A percentile compares a stretch with the other conserved stretches of the same genome.
Evolutionary conservation across 2,329 filamentous ascomycete genomes (phyloP).

Genomic region (Ophiocordyceps camponoti-leonardi): DNA sequence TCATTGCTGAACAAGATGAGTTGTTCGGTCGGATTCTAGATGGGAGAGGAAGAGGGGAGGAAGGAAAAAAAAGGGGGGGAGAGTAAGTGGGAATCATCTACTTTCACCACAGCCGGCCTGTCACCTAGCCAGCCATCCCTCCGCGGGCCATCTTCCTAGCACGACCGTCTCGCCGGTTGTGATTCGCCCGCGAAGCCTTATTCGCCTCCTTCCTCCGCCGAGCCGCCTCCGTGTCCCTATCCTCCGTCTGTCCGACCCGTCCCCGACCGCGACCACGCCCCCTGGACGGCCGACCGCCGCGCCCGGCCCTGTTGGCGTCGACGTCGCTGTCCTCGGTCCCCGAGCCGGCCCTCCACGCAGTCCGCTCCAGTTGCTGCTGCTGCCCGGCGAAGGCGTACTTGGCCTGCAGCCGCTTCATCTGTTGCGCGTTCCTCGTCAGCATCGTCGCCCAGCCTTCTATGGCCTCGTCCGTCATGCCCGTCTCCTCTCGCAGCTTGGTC

Average conservation of each 20-base stretch:
- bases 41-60: too few relatives aligned
- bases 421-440: constrained; percentile 54
- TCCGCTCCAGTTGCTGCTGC: constrained; percentile 47
- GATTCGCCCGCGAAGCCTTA: constrained; percentile 70
- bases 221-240: constrained; percentile 55
- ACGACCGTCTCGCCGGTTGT: constrained; percentile 60
- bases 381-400: constrained; percentile 50
- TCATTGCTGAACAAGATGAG: too few relatives aligned
- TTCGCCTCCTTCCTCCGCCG: constrained; percentile 65
- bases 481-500: constrained; percentile 50
- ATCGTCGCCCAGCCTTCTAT: constrained; percentile 92
- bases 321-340: constrained; percentile 39
- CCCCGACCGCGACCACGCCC: constrained; percentile 34
- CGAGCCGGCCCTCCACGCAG: constrained; percentile 44
- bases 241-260: constrained; percentile 38
- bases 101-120: not conserved
- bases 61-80: too few relatives aligned
- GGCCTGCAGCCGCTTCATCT: constrained; percentile 51
- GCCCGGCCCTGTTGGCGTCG: constrained; percentile 19
- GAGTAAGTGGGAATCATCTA: not conserved
- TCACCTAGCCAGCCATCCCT: constrained; percentile 20
- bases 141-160: constrained; percentile 47
- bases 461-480: constrained; percentile 80
- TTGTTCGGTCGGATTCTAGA: too few relatives aligned
- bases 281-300: constrained; percentile 1